phyloP scores from a whole-genome alignment of 169 alveolate species.

The Plasmodium vivax region DNA sequence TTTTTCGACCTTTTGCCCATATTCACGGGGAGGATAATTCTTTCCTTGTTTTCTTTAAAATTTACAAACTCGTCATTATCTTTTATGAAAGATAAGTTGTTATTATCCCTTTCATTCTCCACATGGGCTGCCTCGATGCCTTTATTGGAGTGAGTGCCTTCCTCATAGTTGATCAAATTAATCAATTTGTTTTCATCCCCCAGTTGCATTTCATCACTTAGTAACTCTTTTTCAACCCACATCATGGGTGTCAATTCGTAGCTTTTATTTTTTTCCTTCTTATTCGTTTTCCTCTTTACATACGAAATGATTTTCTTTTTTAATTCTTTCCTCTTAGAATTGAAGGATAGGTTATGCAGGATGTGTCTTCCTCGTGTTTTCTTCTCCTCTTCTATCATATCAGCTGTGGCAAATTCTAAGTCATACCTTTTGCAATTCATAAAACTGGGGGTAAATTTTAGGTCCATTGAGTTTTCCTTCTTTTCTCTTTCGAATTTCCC shows the following conservation, averaged over 20 bases:
- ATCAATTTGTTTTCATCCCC: background rate
- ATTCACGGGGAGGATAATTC: background rate
- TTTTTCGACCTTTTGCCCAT: background rate
- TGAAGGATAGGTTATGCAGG: slow-evolving; percentile 8
- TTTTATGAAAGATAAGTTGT: background rate
- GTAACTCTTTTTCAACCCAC: background rate
- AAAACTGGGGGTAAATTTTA: background rate
- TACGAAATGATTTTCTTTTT: slow-evolving; percentile 51
- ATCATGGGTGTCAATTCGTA: background rate
- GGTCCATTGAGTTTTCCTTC: background rate
- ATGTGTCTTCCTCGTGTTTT: background rate
- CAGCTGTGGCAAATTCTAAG: background rate
- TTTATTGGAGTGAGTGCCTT: background rate
- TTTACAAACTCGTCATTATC: background rate
- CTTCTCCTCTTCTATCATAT: background rate
- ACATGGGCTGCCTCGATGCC: background rate
- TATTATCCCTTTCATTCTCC: background rate
- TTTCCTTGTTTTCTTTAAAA: background rate
- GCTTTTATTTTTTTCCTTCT: slow-evolving; percentile 7
- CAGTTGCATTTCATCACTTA: background rate
- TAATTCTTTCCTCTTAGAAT: slow-evolving; percentile 27
- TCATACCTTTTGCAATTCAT: slow-evolving; percentile 9
- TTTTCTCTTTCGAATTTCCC: slow-evolving; percentile 1
- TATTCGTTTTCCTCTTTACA: slow-evolving; percentile 21
- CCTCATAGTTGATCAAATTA: background rate